Evolutionary conservation across 2,329 filamentous ascomycete genomes (phyloP).

Genomic region (Trichoderma hamatum): DNA sequence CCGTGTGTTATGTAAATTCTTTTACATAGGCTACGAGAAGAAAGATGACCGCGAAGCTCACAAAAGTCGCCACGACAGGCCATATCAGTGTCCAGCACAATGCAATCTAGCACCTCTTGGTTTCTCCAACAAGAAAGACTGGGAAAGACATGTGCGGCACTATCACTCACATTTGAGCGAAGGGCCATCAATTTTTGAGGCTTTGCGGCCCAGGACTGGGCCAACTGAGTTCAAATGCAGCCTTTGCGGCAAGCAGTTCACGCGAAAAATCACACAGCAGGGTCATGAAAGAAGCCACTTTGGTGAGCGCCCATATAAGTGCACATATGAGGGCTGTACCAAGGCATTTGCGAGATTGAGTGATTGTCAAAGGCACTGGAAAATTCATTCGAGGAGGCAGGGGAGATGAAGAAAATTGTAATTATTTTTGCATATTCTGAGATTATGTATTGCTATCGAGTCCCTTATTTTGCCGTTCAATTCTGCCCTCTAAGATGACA

Average conservation of each 20-base stretch:
- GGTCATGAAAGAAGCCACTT: conserved; percentile 18
- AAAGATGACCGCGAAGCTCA: not conserved
- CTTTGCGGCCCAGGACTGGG: not conserved
- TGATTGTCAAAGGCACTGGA: conserved; percentile 1
- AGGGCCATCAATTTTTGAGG: not conserved
- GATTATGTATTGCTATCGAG: not conserved
- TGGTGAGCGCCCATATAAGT: conserved; percentile 10
- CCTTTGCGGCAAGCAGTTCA: conserved; percentile 1
- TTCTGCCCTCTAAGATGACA: not conserved
- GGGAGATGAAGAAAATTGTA: not conserved
- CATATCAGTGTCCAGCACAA: not conserved
- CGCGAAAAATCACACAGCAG: not conserved
- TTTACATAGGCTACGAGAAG: conserved; percentile 9
- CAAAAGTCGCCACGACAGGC: conserved; percentile 10
- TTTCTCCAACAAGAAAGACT: not conserved
- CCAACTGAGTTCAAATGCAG: not conserved
- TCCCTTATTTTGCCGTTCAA: not conserved
- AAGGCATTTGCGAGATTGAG: not conserved
- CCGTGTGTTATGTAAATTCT: not conserved
- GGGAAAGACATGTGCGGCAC: not conserved
- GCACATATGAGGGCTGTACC: not conserved
- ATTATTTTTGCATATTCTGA: not conserved
- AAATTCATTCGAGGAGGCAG: not conserved
- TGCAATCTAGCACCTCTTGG: conserved; percentile 1
- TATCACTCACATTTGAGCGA: not conserved